Base-by-base conservation (phyloP, 1,284 basidiomycete species). In the Athelia psychrophila region DNA sequence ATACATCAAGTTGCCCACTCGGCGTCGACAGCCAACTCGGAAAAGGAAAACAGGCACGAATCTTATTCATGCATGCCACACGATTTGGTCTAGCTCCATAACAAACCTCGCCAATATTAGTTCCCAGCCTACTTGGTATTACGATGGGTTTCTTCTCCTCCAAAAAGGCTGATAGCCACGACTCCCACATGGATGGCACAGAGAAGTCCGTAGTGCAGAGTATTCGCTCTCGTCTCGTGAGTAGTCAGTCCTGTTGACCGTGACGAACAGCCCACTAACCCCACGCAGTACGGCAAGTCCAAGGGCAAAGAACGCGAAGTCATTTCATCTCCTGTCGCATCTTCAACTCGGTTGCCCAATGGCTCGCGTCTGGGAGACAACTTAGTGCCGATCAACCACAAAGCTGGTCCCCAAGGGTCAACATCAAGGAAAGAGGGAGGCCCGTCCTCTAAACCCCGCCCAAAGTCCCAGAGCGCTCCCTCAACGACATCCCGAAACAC, bases 221-320 rank as follows among this genome's bases (percentile, higher is more conserved):
- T 62, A 81, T 89, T 56, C 85, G 87, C 61, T 86, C 87, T 58
- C 77, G 85, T 70, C 86, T 89, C 61, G 87, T 89, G 65, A 64
- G 85, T 80, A 24, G 55, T 56, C 57, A 24, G 55, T 56, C 57
- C 53, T 23, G 10, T n/a, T 46, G 18, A 10, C 16, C 18, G 38
- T 19, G 18, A 23, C 22, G 54, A 58, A 32, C 58, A 38, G 15
- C 33, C 27, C 48, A 27, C 30, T 52, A 51, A 47, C 45, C 35
- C 48, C 46, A 46, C n/a, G 40, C 58, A 88, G 86, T 86, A 86
- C 63, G 83, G 83, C 54, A 86, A 79, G 68, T 70, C 72, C 61
- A 85, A 84, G 62, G 80, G 81, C 56, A 82, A 84, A 71, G 79
- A 78, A 58, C 80, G 77, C 56, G 80, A 81, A 63, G 66, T 65